Evolutionary conservation across 2,329 filamentous ascomycete genomes (phyloP), one percentile per base, ranked within the genome.

Genomic region (Alternaria gansuensis): DNA sequence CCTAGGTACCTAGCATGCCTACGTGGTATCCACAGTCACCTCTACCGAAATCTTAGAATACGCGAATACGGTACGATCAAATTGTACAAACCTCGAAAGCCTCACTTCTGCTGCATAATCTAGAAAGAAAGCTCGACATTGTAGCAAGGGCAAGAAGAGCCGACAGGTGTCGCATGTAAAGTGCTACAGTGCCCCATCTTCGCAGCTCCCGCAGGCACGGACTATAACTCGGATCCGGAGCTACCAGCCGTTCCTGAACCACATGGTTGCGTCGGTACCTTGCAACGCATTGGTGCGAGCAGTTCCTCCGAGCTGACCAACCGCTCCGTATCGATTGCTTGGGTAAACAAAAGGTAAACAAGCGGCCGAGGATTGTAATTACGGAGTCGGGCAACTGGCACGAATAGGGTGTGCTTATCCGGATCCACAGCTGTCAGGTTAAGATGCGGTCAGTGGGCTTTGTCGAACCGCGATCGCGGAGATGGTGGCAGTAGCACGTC

Each of bases 361-460:
- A 41, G 8, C 29, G 34, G 31, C 37, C 9, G 23, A 46, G 33
- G 13, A 44, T 37, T 28, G 31, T 36, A 23, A 50, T 36, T 50
- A 23, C 48, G 52, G 43, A 49, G 53, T 51, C 24, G 37, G 40
- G 37, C 45, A 51, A 41, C 29, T 26, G 37, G 45, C 39, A 51
- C 41, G 43, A 54, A 54, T 54, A 29, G 13, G 26, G 23, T 23
- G 29, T 5, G 21, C 23, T n/a, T 24, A 26, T 17, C 23, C 44
- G 37, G 45, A 17, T 29, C 37, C 34, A 41, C 37, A 26, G 40
- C 34, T 41, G 54, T 62, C 55, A 54, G 63, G 50, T 67, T 67
- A 65, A 65, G 63, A 64, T 62, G 59, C 66, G 68, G 66, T 68
- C 67, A 69, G 67, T 69, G 65, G 57, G 59, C 49, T 58, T 57